Evolutionary conservation across 768 basidiomycete genomes (phyloP).

Genomic region (Suillus cothurnatus): DNA sequence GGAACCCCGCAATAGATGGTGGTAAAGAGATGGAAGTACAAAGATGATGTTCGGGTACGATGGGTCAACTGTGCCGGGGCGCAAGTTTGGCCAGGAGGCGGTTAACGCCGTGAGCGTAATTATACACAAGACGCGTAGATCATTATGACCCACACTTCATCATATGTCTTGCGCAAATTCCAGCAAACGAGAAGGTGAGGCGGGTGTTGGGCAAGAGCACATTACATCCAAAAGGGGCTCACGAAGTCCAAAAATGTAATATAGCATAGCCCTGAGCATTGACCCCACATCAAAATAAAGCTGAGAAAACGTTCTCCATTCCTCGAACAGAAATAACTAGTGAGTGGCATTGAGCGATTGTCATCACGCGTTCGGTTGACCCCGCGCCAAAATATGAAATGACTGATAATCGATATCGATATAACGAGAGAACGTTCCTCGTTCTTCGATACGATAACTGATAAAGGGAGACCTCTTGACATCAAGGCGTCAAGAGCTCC

Average conservation of each 20-base stretch:
- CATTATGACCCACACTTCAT: background rate
- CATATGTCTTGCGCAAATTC: background rate
- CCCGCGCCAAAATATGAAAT: background rate
- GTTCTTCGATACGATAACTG: background rate
- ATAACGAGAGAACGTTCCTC: background rate
- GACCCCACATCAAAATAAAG: background rate
- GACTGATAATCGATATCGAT: background rate
- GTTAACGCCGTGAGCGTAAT: background rate
- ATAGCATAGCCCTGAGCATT: background rate
- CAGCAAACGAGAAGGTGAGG: background rate
- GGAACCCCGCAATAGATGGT: background rate
- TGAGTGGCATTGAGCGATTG: no score
- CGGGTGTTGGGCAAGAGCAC: background rate
- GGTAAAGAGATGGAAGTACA: slow-evolving; percentile 1
- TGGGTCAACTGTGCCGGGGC: background rate
- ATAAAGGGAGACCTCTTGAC: background rate
- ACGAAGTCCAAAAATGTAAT: background rate
- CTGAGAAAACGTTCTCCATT: background rate
- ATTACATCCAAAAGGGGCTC: background rate
- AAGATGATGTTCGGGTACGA: background rate
- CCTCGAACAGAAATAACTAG: background rate
- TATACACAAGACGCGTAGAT: background rate
- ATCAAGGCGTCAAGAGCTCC: background rate
- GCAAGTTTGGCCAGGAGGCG: background rate
- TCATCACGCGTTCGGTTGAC: background rate